These are phyloP conservation scores for Blastocystis sp. DNA, from an alignment of 352 stramenopile genomes.

Conservation along the genomic window DNA sequence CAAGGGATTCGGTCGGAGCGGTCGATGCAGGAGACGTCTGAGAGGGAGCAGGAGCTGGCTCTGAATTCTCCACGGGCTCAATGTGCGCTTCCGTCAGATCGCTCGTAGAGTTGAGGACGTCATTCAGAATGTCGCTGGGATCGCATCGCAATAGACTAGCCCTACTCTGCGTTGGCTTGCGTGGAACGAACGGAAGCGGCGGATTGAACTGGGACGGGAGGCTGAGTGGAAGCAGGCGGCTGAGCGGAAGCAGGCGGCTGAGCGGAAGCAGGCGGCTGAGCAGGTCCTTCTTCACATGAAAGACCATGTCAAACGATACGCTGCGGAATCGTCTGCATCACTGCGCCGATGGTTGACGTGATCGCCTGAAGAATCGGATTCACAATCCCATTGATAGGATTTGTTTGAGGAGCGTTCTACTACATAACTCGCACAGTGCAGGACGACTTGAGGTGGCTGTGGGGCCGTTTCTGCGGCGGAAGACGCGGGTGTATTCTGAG, in stretches of 20 bases:
- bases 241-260: neutral
- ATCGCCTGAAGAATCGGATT: constrained; percentile 1
- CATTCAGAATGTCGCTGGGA: constrained; percentile 3
- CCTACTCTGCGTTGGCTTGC: neutral
- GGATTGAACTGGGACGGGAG: neutral
- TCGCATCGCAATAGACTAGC: neutral
- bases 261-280: neutral
- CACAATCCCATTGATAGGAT: neutral
- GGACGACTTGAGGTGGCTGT: neutral
- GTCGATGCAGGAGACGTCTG: no score
- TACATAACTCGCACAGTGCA: neutral
- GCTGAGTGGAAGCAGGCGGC: neutral
- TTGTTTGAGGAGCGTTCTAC: neutral
- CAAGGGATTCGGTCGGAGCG: neutral
- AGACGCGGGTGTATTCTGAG: neutral
- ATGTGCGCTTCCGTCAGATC: neutral
- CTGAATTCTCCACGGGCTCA: neutral
- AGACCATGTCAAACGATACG: neutral
- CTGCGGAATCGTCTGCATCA: neutral
- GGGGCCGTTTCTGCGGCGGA: neutral
- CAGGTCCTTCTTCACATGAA: neutral
- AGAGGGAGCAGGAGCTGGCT: neutral
- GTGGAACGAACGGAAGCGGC: neutral
- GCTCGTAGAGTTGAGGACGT: neutral
- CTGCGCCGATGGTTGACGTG: neutral